These are phyloP conservation scores for Naganishia vishniacii DNA, from an alignment of 768 basidiomycete genomes.

Conservation along the genomic window DNA sequence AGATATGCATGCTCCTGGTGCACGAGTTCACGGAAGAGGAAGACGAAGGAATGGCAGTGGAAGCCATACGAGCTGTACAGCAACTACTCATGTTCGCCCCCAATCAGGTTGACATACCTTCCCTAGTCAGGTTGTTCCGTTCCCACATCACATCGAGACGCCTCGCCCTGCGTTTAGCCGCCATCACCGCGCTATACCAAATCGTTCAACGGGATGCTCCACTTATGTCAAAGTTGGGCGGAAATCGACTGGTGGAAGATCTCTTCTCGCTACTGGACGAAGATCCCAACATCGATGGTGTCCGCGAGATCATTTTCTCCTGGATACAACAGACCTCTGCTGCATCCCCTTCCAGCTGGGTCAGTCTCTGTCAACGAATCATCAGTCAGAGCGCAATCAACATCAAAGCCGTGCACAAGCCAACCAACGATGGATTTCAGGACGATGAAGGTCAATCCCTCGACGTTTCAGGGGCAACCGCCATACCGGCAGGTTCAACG, in stretches of 20 bases:
- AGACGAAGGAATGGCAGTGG: conserved; percentile 81
- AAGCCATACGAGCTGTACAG: conserved; percentile 92
- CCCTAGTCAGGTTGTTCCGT: conserved; percentile 71
- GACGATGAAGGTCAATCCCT: conserved; percentile 96
- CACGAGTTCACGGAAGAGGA: conserved; percentile 76
- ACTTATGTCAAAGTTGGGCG: conserved; percentile 84
- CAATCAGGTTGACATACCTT: conserved; percentile 72
- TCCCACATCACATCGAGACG: conserved; percentile 72
- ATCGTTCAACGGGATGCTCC: conserved; percentile 92
- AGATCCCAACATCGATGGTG: conserved; percentile 86
- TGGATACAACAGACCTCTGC: conserved; percentile 94
- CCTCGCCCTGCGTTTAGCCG: conserved; percentile 81
- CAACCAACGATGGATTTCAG: conserved; percentile 49
- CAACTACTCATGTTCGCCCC: conserved; percentile 96
- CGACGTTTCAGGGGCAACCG: conserved; percentile 25
- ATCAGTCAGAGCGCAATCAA: conserved; percentile 89
- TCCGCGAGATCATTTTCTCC: conserved; percentile 81
- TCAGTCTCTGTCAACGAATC: conserved; percentile 92
- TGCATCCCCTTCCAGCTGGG: conserved; percentile 93
- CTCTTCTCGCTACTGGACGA: conserved; percentile 93
- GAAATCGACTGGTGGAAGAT: conserved; percentile 87
- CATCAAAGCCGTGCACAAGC: conserved; percentile 21
- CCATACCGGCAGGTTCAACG: conserved; percentile 32
- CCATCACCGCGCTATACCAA: conserved; percentile 93
- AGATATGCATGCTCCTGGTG: conserved; percentile 75